Evolutionary conservation across 1,139 yeast species (phyloP), one percentile per base, ranked within the genome.

Genomic region (Candida smagusa): DNA sequence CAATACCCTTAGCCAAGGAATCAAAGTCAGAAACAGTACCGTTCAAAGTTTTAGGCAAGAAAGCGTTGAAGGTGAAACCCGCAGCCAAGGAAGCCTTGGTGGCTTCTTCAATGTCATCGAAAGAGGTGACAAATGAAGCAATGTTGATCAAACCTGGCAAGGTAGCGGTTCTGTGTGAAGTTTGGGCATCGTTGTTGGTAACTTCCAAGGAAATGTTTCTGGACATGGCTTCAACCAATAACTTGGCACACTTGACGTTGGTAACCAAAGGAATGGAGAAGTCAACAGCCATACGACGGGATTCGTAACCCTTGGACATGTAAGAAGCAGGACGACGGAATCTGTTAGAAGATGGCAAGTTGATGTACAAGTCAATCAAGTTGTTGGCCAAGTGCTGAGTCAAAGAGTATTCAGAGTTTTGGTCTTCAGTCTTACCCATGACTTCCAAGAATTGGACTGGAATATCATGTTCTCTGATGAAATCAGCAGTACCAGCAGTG

Each of bases 261-360:
- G 99, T 92, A 37, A 94, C 96, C 63, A 94, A 77, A 37, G 99
- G 99, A 60, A 94, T 87, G 38, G 97, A 90, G 62, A 87, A 94
- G 66, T 94, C 99, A 50, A 94, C 97, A 51, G 99, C 98, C 97
- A 94, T 86, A 75, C 99, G 94, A 77, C 99, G 95, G 39, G 97
- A 87, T 67, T 81, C 84, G 76, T 94, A 94, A 63, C 98, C 99
- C 72, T 87, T 89, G 27, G 96, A 87, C 78, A 92, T 89, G 68
- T 92, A 94, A 44, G 92, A 86, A 39, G 98, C 97, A 44, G 99
- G 98, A 69, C 99, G 89, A 65, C 98, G 86, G 81, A 88, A 92
- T 62, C 97, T 79, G 75, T 94, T 94, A 41, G 96, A 75, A 47
- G 97, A 90, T 48, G 98, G 98, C 70, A 94, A 74, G 70, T 94